Evolutionary conservation across 345 rosid genomes (phyloP).

Genomic region (Lagerstroemia speciosa): DNA sequence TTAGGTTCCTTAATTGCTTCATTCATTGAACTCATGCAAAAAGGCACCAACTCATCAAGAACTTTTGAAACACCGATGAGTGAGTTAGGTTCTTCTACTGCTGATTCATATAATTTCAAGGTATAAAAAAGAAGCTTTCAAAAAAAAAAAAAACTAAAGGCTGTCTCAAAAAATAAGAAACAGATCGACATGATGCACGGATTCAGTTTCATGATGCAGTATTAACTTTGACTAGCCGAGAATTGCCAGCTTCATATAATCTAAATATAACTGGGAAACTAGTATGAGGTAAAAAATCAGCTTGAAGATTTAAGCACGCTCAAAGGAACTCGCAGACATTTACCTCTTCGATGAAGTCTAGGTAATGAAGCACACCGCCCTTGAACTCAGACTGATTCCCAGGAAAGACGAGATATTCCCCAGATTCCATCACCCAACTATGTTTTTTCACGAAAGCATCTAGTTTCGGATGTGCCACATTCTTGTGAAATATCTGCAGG

Average conservation of each 20-base stretch:
- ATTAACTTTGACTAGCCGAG: not conserved
- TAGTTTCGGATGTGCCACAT: constrained; percentile 90
- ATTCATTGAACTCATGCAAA: not conserved
- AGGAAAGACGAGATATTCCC: constrained; percentile 67
- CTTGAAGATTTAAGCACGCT: not conserved
- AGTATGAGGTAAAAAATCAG: not conserved
- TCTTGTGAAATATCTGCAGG: constrained; percentile 64
- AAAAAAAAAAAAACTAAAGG: not conserved
- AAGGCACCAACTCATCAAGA: not conserved
- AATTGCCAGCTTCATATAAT: not conserved
- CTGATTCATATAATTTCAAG: not conserved
- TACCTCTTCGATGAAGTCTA: constrained; percentile 93
- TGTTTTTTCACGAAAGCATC: constrained; percentile 66
- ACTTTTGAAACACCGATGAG: too few relatives aligned
- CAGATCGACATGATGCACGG: not conserved
- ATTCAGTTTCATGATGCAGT: not conserved
- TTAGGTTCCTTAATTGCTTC: not conserved
- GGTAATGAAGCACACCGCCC: constrained; percentile 78
- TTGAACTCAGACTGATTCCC: constrained; percentile 60
- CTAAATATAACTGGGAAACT: not conserved
- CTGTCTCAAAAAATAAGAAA: not conserved
- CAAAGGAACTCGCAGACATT: not conserved
- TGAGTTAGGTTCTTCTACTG: not conserved
- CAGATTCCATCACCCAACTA: constrained; percentile 57
- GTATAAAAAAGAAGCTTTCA: too few relatives aligned